These are phyloP conservation scores for Colletotrichum caudatum DNA, from an alignment of 2,329 filamentous ascomycete species.

Conservation along the genomic window DNA sequence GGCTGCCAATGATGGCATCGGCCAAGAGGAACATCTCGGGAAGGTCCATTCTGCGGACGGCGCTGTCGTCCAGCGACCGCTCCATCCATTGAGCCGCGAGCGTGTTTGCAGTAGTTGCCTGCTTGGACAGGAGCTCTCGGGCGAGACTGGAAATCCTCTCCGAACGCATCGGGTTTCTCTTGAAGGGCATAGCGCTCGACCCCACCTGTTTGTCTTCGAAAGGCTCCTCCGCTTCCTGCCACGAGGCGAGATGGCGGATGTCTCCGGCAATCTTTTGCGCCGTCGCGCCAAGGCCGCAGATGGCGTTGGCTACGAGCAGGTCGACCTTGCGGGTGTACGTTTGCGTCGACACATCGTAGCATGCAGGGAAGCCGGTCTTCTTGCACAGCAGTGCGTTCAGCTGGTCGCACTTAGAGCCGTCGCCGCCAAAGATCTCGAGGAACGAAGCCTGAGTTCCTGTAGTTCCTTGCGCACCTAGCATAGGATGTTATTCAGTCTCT, in stretches of 20 bases:
- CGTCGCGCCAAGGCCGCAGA: slow-evolving; percentile 83
- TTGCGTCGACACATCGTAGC: slow-evolving; percentile 73
- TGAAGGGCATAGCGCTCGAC: slow-evolving; percentile 53
- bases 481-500: too few relatives aligned
- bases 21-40: slow-evolving; percentile 76
- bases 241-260: slow-evolving; percentile 78
- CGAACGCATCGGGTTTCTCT: slow-evolving; percentile 58
- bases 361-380: slow-evolving; percentile 65
- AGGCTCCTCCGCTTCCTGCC: slow-evolving; percentile 89
- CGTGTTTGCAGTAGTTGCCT: slow-evolving; percentile 48
- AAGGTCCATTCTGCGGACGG: slow-evolving; percentile 74
- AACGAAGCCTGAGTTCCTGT: slow-evolving; percentile 85
- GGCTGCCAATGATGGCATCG: slow-evolving; percentile 65
- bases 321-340: slow-evolving; percentile 82
- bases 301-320: slow-evolving; percentile 81
- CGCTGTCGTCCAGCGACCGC: slow-evolving; percentile 81
- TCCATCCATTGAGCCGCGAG: slow-evolving; percentile 55
- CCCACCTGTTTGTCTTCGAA: slow-evolving; percentile 78
- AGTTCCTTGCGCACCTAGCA: slow-evolving; percentile 69
- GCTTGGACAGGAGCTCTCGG: slow-evolving; percentile 41
- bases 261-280: slow-evolving; percentile 77
- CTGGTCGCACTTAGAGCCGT: slow-evolving; percentile 60
- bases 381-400: slow-evolving; percentile 68
- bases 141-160: slow-evolving; percentile 57
- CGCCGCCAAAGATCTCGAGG: slow-evolving; percentile 67